Evolutionary conservation across 2,329 filamentous ascomycete genomes (phyloP), one percentile per base, ranked within the genome.

Genomic region (Hortaea sp.): DNA sequence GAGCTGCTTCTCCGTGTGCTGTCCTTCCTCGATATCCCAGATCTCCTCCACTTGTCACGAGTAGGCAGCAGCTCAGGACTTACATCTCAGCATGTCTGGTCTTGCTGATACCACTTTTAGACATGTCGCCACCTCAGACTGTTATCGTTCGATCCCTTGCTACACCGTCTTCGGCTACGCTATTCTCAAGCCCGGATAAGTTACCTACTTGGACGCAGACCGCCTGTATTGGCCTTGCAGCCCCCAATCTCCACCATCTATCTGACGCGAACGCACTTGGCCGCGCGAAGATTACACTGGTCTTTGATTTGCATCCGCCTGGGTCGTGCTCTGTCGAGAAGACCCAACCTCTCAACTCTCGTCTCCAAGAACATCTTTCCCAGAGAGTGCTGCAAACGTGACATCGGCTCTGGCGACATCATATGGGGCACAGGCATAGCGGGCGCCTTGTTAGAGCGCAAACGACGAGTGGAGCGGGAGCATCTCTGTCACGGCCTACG

Each of bases 231-330:
- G 4, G 69, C 81, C 1, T 64, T 76, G 34, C 77, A 83, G 46
- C 78, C 85, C 10, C 79, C 82, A 44, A 65, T 71, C 20, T 75
- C 80, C 37, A 75, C 71, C 61, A 85, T 87, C 59, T 82, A 85
- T 64, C 65, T 85, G 38, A 83, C 81, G 37, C 71, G 75, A 45
- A 85, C 79, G 10, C 77, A 81, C 31, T 72, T 82, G 40, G 74
- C 82, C 27, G 83, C 82, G 3, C 76, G 81, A 13, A 70, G 72
- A 20, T 73, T 87, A 2, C 77, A 76, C 40, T 75, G 80, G 46
- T 81, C 74, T 10, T 71, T 87, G 2, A 76, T 80, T 5, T 75
- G 76, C 43, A 85, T 85, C 57, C 77, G 77, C 29, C 71, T 87
- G 4, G 76, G 80, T 28, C 76, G 77, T 41, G 75, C 76, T 7